Base-by-base conservation (phyloP, 2,329 filamentous ascomycete species). In the Aspergillus transmontanensis region DNA sequence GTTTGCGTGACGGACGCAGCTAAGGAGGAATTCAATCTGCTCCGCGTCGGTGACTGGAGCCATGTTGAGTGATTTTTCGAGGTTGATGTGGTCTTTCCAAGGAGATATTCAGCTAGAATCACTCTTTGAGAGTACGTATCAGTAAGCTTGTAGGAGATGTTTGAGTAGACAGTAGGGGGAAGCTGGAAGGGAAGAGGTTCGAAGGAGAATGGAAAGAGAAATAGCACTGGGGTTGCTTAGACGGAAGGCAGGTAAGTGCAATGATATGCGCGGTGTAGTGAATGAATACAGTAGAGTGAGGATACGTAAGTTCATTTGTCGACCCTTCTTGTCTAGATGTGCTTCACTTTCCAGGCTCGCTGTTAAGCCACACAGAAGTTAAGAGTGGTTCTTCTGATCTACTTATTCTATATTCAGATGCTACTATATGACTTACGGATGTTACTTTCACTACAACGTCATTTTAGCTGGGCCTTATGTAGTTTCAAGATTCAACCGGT, bases 21-120 rank as follows among this genome's bases (percentile, higher is more conserved):
- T 81, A 56, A 91, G 83, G 28, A 92, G 81, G 73, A 92, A 90
- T 65, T 83, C 85, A 76, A 91, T 83, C 68, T 90, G 87, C 32
- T 87, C 82, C 23, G 85, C 79, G 32, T 86, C 83, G 26, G 79
- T 77, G 62, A 80, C 74, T 45, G 75, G 73, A 67, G 85, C 79
- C 86, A 88, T 88, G 30, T 57, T 67, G 57, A 14, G 28, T 32
- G 7, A 1, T 3, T 5, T 39, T 39, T 14, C 6, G n/a, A 26
- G 51, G 0, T 34, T 51, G 28, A 16, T 30, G 6, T 48, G 30
- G 12, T 9, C 50, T 34, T 19, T 10, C 9, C 4, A 16, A 19
- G 9, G 10, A 34, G 4, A 28, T 26, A 16, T 14, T 12, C 10
- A 16, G 7, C 12, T 28, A 3, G 16, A 48, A 28, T 6, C 5